These are phyloP conservation scores for Globisporangium yorkense DNA, from an alignment of 352 stramenopile species.

Conservation along the genomic window DNA sequence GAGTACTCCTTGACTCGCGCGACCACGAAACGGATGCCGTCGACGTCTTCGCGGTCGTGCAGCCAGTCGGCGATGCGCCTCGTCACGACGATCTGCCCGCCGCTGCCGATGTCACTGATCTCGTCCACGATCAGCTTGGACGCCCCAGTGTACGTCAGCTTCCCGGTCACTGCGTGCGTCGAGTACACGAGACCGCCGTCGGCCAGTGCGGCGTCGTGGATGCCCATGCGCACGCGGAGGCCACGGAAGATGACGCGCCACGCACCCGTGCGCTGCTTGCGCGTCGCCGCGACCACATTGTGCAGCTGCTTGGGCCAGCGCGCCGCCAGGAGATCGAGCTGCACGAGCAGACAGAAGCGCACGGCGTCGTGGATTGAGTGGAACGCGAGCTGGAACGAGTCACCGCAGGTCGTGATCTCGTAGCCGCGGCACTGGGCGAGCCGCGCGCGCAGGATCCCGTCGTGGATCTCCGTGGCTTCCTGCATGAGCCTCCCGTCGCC, in stretches of 20 bases:
- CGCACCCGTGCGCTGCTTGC: conserved; percentile 35
- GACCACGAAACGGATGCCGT: background rate
- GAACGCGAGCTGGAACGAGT: conserved; percentile 74
- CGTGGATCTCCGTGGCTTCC: conserved; percentile 48
- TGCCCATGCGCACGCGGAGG: conserved; percentile 69
- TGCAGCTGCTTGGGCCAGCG: conserved; percentile 60
- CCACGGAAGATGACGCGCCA: conserved; percentile 48
- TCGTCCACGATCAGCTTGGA: conserved; percentile 60
- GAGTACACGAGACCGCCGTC: conserved; percentile 48
- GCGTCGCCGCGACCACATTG: conserved; percentile 39
- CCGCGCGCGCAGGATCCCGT: conserved; percentile 48
- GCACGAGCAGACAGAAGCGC: conserved; percentile 59
- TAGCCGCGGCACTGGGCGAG: conserved; percentile 53
- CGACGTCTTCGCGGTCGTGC: conserved; percentile 17
- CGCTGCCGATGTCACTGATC: conserved; percentile 55
- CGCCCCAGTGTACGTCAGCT: conserved; percentile 56
- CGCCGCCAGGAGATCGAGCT: conserved; percentile 42
- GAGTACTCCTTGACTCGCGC: background rate
- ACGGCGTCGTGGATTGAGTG: conserved; percentile 57
- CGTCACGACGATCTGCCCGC: conserved; percentile 62
- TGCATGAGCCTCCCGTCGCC: conserved; percentile 56
- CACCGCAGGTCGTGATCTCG: conserved; percentile 70
- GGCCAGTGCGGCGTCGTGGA: conserved; percentile 51
- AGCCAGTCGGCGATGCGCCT: conserved; percentile 51
- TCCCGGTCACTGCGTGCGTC: conserved; percentile 58